phyloP scores from a whole-genome alignment of 495 filamentous ascomycete species.

The Bacidia rubella region DNA sequence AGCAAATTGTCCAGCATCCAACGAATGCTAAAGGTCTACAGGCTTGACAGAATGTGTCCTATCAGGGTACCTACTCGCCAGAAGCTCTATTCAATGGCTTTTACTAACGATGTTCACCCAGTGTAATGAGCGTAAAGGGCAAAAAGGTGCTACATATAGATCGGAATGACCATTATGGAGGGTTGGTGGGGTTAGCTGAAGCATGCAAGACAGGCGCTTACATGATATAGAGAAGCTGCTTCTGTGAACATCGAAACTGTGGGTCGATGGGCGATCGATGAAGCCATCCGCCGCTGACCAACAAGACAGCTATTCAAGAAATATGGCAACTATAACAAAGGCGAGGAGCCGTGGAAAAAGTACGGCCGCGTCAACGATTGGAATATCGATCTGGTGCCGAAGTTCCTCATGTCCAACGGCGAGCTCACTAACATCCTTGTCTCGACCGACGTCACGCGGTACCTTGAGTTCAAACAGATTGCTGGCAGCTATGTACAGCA shows the following conservation, averaged over 20 bases:
- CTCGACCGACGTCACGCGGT: constrained; percentile 90
- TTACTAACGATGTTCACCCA: constrained; percentile 21
- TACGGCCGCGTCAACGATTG: constrained; percentile 95
- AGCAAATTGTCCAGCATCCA: not conserved
- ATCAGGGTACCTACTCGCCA: constrained; percentile 52
- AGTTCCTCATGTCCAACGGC: constrained; percentile 95
- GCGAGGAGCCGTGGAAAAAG: constrained; percentile 93
- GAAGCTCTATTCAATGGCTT: not conserved
- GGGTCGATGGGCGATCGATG: constrained; percentile 22
- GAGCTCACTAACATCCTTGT: constrained; percentile 97
- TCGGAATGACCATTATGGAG: constrained; percentile 97
- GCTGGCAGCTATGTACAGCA: constrained; percentile 97
- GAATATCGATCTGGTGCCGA: constrained; percentile 98
- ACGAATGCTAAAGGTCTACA: constrained; percentile 30
- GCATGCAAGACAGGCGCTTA: constrained; percentile 21
- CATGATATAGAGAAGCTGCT: constrained; percentile 61
- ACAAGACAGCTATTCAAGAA: constrained; percentile 72
- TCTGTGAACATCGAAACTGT: constrained; percentile 90
- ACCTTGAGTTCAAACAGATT: constrained; percentile 97
- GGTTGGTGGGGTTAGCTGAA: constrained; percentile 42
- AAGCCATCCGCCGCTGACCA: not conserved
- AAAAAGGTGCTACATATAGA: constrained; percentile 99
- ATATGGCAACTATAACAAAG: constrained; percentile 66
- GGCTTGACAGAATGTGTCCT: constrained; percentile 97
- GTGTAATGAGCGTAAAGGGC: constrained; percentile 94